Conservation (phyloP, 169 alveolate species). For the Blepharisma undulans region DNA sequence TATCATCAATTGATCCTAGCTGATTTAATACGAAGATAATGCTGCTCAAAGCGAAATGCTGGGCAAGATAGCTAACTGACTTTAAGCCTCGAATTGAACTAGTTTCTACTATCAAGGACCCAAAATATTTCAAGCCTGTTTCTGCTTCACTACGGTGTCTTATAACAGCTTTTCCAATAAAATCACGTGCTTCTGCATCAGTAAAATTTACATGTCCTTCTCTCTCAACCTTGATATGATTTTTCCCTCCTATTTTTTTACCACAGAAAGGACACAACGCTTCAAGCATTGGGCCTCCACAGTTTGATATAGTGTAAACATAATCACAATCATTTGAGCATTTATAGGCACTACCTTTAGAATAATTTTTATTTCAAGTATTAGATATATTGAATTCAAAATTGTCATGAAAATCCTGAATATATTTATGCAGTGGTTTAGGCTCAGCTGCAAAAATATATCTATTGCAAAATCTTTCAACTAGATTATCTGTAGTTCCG, state of each 20-base stretch:
- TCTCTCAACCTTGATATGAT: background rate
- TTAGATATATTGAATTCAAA: background rate
- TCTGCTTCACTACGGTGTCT: background rate
- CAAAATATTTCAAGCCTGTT: background rate
- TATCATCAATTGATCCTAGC: background rate
- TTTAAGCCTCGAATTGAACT: background rate
- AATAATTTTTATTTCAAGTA: background rate
- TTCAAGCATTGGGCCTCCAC: slow-evolving; percentile 16
- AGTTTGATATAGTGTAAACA: background rate
- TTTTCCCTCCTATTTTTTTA: background rate
- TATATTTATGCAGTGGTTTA: background rate
- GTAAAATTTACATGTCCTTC: background rate
- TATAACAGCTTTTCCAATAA: background rate
- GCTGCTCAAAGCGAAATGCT: background rate
- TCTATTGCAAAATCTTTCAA: background rate
- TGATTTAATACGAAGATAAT: background rate
- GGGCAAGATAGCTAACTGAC: background rate
- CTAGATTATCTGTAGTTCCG: background rate
- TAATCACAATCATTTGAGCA: slow-evolving; percentile 13
- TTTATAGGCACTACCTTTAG: background rate
- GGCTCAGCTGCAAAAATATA: background rate
- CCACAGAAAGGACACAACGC: background rate
- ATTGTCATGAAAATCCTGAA: background rate
- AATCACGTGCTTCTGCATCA: background rate
- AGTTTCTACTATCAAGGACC: background rate